These are phyloP conservation scores for Phaeodactylum tricornutum DNA, from an alignment of 108 stramenopile species.

Conservation along the genomic window DNA sequence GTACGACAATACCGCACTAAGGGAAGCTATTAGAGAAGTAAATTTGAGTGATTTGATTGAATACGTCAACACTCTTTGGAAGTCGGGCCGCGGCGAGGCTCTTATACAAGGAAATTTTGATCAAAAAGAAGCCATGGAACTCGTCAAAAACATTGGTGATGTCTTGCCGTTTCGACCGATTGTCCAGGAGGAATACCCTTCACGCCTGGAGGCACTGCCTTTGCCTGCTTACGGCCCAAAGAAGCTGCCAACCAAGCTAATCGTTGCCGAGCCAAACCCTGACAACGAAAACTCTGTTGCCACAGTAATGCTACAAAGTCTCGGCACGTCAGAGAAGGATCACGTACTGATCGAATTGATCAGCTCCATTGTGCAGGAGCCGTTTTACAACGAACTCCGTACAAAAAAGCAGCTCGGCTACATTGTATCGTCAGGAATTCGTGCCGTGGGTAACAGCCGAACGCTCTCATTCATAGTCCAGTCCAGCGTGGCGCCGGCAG, in stretches of 20 bases:
- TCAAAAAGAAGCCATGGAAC: conserved; percentile 52
- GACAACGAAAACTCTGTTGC: conserved; percentile 59
- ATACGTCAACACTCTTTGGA: conserved; percentile 53
- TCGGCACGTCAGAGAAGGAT: conserved; percentile 46
- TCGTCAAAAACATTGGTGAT: conserved; percentile 52
- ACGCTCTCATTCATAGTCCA: conserved; percentile 63
- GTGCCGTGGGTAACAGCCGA: conserved; percentile 52
- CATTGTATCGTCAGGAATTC: conserved; percentile 75
- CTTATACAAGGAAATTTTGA: conserved; percentile 75
- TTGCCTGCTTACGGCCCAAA: conserved; percentile 13
- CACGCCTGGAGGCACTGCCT: conserved; percentile 47
- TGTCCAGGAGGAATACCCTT: conserved; percentile 37
- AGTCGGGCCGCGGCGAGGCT: conserved; percentile 62
- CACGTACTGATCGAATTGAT: conserved; percentile 69
- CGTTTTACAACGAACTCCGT: conserved; percentile 83
- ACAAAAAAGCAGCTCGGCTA: conserved; percentile 93
- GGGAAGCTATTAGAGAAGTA: conserved; percentile 34
- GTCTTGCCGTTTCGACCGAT: conserved; percentile 65
- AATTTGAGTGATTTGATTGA: conserved; percentile 38
- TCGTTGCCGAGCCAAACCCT: conserved; percentile 68
- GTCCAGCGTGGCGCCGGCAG: conserved; percentile 27
- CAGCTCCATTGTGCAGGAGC: conserved; percentile 62
- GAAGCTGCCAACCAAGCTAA: conserved; percentile 26
- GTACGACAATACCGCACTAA: conserved; percentile 41
- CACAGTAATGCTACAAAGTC: conserved; percentile 57